Base-by-base conservation (phyloP, 345 rosid genomes). In the Arabidopsis thaliana region DNA sequence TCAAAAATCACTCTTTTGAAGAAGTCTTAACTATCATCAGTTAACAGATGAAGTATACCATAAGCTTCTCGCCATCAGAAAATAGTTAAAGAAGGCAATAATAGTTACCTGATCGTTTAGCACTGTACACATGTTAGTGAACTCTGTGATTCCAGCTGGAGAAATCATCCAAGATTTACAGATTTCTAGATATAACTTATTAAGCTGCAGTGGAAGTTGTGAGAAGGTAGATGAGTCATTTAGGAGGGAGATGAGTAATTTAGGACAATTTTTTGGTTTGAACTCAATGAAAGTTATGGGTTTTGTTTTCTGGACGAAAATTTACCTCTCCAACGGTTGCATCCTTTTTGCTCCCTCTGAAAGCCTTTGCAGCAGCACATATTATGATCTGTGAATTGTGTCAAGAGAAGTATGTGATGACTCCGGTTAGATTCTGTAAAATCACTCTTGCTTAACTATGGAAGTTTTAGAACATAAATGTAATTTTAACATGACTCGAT, bases 291-390 rank as follows among this genome's bases (percentile, higher is more conserved):
- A 32, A 14, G 49, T 9, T 33, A 8, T 63, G 52, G 3, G 32
- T 28, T 73, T 37, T 56, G 55, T 58, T 30, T 22, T 36, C 57
- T 24, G 25, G 13, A 34, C 1, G 22, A 57, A 37, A 28, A 50
- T 42, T 51, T 69, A 91, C 97, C 93, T 89, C 95, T 44, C 75
- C 90, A 0, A 88, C 25, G 13, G 85, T 81, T 50, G 91, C 75
- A 74, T 91, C 98, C 82, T 91, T 93, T 87, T 87, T 91, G 67
- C 84, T 83, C 52, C 96, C 86, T 0, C 89, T 88, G 59, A 93
- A 88, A 59, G 72, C 84, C 83, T 85, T 89, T 78, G 83, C 93
- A 42, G 94, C 89, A 65, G 90, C 84, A 77, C 96, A 91, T 36
- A 91, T 73, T 64, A 86, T 84, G 13, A 93, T 85, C 98, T 93